Conservation (phyloP, 176 grass and related monocot species). For the Eremochloa ophiuroides region DNA sequence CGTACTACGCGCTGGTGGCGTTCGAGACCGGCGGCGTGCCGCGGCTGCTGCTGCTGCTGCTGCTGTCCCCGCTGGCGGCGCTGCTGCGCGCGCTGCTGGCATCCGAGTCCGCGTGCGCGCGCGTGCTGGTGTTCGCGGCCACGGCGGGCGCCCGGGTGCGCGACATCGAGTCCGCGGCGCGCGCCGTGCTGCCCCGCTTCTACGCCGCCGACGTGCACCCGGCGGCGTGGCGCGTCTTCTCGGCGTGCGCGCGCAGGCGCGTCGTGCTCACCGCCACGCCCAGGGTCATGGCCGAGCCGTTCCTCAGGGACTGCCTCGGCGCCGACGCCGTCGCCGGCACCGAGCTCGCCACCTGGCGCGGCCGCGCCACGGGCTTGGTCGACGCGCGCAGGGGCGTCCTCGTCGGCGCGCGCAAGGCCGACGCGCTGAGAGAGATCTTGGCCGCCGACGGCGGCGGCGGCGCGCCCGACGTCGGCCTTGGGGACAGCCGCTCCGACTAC, state of each 20-base stretch:
- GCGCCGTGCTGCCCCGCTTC: constrained; percentile 58
- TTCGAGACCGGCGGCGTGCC: constrained; percentile 63
- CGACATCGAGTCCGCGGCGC: constrained; percentile 54
- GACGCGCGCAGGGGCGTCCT: constrained; percentile 23
- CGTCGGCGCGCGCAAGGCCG: constrained; percentile 12
- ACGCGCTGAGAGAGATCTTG: constrained; percentile 36
- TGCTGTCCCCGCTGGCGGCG: constrained; percentile 38
- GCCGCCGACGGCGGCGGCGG: background rate
- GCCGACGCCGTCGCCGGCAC: constrained; percentile 56
- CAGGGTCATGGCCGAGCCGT: constrained; percentile 66
- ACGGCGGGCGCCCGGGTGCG: constrained; percentile 28
- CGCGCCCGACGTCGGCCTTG: constrained; percentile 56
- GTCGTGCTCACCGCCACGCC: constrained; percentile 41
- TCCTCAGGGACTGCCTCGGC: constrained; percentile 60
- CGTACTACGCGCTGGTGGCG: constrained; percentile 79
- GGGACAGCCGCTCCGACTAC: constrained; percentile 45
- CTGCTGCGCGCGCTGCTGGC: constrained; percentile 21
- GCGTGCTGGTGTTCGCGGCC: constrained; percentile 57
- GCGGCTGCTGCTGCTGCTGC: constrained; percentile 55
- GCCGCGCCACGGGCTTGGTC: constrained; percentile 40
- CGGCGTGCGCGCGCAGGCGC: constrained; percentile 13
- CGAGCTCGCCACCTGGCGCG: constrained; percentile 46
- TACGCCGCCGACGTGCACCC: constrained; percentile 57
- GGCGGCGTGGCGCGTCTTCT: constrained; percentile 42
- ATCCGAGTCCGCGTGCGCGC: constrained; percentile 44